Evolutionary conservation across 371 early-diverging fungal genomes (phyloP).

Genomic region (Homolaphlyctis polyrhiza): DNA sequence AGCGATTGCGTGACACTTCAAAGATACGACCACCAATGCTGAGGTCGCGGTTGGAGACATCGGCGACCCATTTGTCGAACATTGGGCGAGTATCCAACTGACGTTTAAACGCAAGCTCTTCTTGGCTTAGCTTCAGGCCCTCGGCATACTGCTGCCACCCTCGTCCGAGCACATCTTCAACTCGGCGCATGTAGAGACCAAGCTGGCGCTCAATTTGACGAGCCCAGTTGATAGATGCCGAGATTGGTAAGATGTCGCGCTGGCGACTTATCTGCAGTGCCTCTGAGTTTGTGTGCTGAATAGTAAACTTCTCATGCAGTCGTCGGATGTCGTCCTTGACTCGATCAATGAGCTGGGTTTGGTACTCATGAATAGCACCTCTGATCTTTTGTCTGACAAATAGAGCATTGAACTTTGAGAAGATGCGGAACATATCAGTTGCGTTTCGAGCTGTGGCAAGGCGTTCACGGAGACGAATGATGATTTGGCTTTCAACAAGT

Average conservation of each 20-base stretch:
- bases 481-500: constrained; percentile 95
- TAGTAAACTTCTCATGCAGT: constrained; percentile 93
- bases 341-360: constrained; percentile 92
- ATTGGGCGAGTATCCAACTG: constrained; percentile 86
- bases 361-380: constrained; percentile 98
- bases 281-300: constrained; percentile 85
- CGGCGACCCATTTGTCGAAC: constrained; percentile 88
- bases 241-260: constrained; percentile 90
- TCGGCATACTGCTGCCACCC: constrained; percentile 97
- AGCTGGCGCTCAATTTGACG: constrained; percentile 96
- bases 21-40: constrained; percentile 90
- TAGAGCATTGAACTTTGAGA: constrained; percentile 97
- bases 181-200: constrained; percentile 90
- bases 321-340: constrained; percentile 95
- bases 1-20: constrained; percentile 79
- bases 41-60: constrained; percentile 80
- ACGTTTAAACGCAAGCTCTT: constrained; percentile 85
- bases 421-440: constrained; percentile 98
- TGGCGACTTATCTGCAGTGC: constrained; percentile 84
- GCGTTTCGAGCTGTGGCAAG: constrained; percentile 94
- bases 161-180: constrained; percentile 95
- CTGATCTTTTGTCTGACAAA: constrained; percentile 98
- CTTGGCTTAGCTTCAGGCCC: constrained; percentile 89
- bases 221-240: constrained; percentile 97
- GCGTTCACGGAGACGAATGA: constrained; percentile 86